phyloP scores from a whole-genome alignment of 169 alveolate genomes.

The Eimeria sp. region DNA sequence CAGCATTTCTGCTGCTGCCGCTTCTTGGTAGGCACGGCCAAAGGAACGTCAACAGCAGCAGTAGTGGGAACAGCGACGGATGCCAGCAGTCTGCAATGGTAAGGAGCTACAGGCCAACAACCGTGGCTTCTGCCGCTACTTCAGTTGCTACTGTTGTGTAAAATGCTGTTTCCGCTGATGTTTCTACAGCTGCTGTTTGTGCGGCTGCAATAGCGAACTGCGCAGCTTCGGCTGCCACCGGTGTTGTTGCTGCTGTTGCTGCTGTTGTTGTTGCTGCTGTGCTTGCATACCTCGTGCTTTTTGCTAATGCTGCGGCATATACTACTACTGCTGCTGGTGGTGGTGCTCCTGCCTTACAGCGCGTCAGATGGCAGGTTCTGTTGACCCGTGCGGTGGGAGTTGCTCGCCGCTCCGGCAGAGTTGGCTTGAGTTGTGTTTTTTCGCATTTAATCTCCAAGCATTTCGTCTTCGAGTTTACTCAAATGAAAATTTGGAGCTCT shows the following conservation, averaged over 20 bases:
- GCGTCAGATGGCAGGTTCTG: background rate
- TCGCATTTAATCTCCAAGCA: background rate
- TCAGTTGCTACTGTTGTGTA: background rate
- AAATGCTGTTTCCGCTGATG: background rate
- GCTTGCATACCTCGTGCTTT: background rate
- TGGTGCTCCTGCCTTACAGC: background rate
- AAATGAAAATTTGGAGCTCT: background rate
- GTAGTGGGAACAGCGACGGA: background rate
- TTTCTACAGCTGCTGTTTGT: background rate
- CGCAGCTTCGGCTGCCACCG: constrained; percentile 11
- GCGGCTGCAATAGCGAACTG: background rate
- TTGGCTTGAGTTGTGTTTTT: background rate
- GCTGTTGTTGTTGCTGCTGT: background rate
- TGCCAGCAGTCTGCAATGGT: background rate
- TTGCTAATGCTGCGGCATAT: background rate
- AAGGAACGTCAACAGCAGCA: background rate
- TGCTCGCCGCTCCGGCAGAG: background rate
- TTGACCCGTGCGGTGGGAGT: background rate
- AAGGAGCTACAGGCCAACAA: background rate
- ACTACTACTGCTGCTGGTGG: background rate
- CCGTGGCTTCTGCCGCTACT: background rate
- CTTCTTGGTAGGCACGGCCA: background rate
- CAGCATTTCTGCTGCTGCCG: background rate
- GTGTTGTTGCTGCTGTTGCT: background rate
- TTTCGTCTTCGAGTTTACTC: background rate